These are phyloP conservation scores for Salix brachista DNA, from an alignment of 345 rosid genomes.

Conservation along the genomic window DNA sequence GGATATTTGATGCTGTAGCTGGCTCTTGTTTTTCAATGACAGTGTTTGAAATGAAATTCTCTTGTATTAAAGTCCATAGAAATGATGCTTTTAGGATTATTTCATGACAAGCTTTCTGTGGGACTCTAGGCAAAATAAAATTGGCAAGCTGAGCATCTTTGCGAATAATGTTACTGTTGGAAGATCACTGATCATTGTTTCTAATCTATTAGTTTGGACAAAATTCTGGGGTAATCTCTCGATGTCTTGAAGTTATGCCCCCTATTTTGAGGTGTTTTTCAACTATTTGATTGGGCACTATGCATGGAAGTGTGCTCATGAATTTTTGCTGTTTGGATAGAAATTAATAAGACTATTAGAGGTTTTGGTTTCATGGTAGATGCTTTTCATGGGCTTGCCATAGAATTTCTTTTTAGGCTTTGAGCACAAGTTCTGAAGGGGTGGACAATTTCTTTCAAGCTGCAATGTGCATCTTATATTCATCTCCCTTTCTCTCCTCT, in stretches of 20 bases:
- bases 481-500: not conserved
- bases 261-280: too few relatives aligned
- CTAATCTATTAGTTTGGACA: too few relatives aligned
- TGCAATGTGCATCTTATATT: not conserved
- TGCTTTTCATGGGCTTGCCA: not conserved
- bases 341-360: not conserved
- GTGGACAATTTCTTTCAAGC: not conserved
- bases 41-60: not conserved
- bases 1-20: not conserved
- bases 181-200: too few relatives aligned
- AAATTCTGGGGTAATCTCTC: too few relatives aligned
- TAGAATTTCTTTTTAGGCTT: not conserved
- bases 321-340: too few relatives aligned
- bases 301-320: not conserved
- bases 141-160: not conserved
- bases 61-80: not conserved
- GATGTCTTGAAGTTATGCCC: too few relatives aligned
- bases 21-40: not conserved
- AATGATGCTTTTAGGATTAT: constrained; percentile 1
- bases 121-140: not conserved
- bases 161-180: not conserved
- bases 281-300: not conserved
- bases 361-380: not conserved
- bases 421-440: not conserved
- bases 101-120: not conserved